phyloP scores from a whole-genome alignment of 768 basidiomycete species.

The Guyanaporus albipodus region DNA sequence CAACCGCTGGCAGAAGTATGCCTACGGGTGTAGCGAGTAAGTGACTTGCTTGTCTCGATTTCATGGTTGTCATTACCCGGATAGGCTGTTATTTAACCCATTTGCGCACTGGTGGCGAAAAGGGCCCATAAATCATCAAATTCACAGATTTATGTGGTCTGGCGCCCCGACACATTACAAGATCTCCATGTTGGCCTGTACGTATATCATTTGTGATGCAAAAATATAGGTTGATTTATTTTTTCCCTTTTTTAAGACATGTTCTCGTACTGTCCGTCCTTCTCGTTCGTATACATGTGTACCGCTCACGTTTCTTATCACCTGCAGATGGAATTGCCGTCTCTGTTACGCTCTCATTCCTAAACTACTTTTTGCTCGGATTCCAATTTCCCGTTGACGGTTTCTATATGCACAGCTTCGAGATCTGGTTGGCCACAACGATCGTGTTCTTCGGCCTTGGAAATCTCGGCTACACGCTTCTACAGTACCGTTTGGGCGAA shows the following conservation, averaged over 20 bases:
- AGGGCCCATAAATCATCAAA: conserved; percentile 82
- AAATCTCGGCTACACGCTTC: conserved; percentile 63
- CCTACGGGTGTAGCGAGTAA: conserved; percentile 61
- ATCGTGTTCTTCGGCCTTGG: conserved; percentile 77
- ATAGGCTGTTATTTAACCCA: conserved; percentile 84
- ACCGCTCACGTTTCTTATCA: background rate
- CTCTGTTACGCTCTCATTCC: conserved; percentile 57
- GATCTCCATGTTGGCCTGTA: conserved; percentile 56
- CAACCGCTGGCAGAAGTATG: conserved; percentile 89
- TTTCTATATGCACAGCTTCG: conserved; percentile 75
- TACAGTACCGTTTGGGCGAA: conserved; percentile 68
- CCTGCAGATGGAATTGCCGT: conserved; percentile 53
- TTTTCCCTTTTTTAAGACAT: conserved; percentile 31
- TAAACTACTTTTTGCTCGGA: conserved; percentile 75
- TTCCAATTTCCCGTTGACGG: conserved; percentile 70
- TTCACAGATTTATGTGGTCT: conserved; percentile 75
- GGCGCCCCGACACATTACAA: conserved; percentile 79
- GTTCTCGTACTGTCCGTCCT: conserved; percentile 48
- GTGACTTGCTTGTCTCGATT: conserved; percentile 25
- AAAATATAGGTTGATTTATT: conserved; percentile 1
- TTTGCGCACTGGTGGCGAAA: conserved; percentile 69
- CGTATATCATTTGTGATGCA: conserved; percentile 15
- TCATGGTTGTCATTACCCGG: background rate
- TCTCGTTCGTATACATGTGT: background rate
- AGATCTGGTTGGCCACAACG: conserved; percentile 74